Evolutionary conservation across 164 flowering plant genomes (phyloP), one percentile per base, ranked within the genome.

Genomic region (Vitis cinerea): DNA sequence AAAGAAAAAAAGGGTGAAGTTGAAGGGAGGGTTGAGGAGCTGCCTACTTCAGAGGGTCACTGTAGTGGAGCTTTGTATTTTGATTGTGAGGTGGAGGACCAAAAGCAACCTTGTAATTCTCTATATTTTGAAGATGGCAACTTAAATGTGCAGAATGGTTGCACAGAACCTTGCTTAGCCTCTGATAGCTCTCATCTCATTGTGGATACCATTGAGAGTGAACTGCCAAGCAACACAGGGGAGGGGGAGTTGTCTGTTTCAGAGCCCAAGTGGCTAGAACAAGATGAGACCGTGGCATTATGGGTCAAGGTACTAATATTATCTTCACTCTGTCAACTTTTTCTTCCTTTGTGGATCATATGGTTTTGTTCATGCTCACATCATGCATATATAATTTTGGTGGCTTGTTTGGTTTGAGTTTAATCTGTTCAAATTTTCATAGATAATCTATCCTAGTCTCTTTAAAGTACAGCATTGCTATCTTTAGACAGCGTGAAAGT

Each of bases 291-390:
- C 47, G 75, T 87, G 68, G 96, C 97, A 57, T 70, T 92, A 57
- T 92, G 97, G 97, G 99, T 91, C 53, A 94, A 90, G 99, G 99
- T 92, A 86, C 44, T 37, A 37, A 37, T 37, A 6, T 37, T 37
- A 37, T 6, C 10, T 19, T 61, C 23, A 7, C 50, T 14, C 37
- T 58, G 55, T 48, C 66, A 23, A 8, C 65, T 27, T 63, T 55
- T 66, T 30, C n/a, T 56, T 30, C 29, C 37, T 23, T 27, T 47
- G 61, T 4, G 3, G n/a, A 16, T 57, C 4, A 12, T 23, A 9
- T 63, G 29, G 14, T 65, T 65, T 15, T 60, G 49, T 60, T 60
- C 31, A 37, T 6, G 44, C 44, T 37, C 44, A 37, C 7, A 23
- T 23, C 27, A 23, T 23, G 27, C 2, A 23, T 23, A 23, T 23